Evolutionary conservation across 495 filamentous ascomycete genomes (phyloP).

Genomic region (Neurospora sp.): DNA sequence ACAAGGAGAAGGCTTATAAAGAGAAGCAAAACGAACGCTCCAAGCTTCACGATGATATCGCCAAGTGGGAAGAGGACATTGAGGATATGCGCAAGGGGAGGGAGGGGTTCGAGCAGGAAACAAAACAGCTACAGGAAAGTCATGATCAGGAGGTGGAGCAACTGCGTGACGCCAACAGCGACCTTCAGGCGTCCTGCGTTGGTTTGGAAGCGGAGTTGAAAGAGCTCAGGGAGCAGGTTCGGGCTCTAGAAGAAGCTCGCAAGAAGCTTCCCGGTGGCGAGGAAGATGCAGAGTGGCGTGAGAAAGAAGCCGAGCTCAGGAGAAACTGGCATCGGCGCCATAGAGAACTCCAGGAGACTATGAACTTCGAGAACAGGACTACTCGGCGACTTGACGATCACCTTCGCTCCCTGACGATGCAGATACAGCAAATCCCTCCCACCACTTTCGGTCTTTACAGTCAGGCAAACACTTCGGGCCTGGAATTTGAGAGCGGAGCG

Average conservation of each 20-base stretch:
- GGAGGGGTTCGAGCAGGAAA: conserved; percentile 32
- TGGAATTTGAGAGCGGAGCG: conserved; percentile 37
- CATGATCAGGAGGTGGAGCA: conserved; percentile 25
- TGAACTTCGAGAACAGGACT: conserved; percentile 26
- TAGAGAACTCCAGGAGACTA: conserved; percentile 33
- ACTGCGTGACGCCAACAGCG: conserved; percentile 18
- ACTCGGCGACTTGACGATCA: conserved; percentile 30
- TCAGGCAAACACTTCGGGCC: conserved; percentile 34
- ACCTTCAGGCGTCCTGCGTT: conserved; percentile 24
- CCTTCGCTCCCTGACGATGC: conserved; percentile 20
- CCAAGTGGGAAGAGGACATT: conserved; percentile 47
- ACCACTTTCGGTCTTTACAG: conserved; percentile 26
- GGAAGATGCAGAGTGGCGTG: conserved; percentile 43
- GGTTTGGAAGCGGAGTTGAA: conserved; percentile 37
- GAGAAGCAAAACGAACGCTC: conserved; percentile 58
- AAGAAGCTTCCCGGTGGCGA: conserved; percentile 41
- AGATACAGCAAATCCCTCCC: conserved; percentile 26
- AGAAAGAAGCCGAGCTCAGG: conserved; percentile 32
- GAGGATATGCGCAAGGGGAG: conserved; percentile 34
- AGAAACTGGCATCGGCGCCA: conserved; percentile 36
- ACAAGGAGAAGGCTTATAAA: conserved; percentile 70
- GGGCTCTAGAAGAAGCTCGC: conserved; percentile 44
- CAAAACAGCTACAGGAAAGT: conserved; percentile 33
- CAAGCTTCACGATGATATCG: conserved; percentile 45
- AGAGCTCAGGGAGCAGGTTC: conserved; percentile 38